Base-by-base conservation (phyloP, 2,329 filamentous ascomycete species). In the Venturia asperata region DNA sequence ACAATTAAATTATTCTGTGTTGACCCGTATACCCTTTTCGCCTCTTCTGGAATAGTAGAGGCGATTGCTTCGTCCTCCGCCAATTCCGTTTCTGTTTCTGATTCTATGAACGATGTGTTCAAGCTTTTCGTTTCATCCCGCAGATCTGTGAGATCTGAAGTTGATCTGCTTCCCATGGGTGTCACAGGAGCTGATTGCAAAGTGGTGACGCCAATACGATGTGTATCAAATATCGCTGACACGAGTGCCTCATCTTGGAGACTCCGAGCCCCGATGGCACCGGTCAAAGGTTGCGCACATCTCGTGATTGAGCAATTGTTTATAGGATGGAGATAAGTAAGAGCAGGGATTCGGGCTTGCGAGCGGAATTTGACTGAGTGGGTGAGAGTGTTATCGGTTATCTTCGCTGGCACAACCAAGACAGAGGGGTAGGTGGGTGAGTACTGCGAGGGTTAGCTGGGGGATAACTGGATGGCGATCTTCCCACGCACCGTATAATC, bases 291-390 rank as follows among this genome's bases (percentile, higher is more conserved):
- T 74, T 99, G 94, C 3, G 93, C 96, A 73, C 92, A 96, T 73
- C 94, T 85, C 1, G 93, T 97, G 68, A 99, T 96, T 30, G 92
- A 94, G 76, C 94, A 97, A 74, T 96, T 96, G 74, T 97, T 99
- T 71, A 97, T 82, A 0, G 91, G 91, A 75, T 99, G 94, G n/a
- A 97, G 85, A 75, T 99, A 99, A 27, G 92, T 92, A 47, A 99
- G 79, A 3, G 87, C 89, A 1, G 94, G 94, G 75, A 99, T 92
- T 67, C 94, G 87, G 68, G 88, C 87, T 67, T 92, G 86, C 0
- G 94, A 97, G 63, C 94, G 89, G 77, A 96, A 97, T 68, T 87
- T 85, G 66, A 87, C 89, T 34, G 92, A 94, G 73, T 99, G 96
- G 72, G 96, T 96, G 62, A 99, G 84, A 61, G 93, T 92, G 72